Percentiles rank a stretch among this genome's conserved stretches.
Evolutionary conservation across 2,329 filamentous ascomycete genomes (phyloP).

Genomic region (Epicoccum sorghinum): DNA sequence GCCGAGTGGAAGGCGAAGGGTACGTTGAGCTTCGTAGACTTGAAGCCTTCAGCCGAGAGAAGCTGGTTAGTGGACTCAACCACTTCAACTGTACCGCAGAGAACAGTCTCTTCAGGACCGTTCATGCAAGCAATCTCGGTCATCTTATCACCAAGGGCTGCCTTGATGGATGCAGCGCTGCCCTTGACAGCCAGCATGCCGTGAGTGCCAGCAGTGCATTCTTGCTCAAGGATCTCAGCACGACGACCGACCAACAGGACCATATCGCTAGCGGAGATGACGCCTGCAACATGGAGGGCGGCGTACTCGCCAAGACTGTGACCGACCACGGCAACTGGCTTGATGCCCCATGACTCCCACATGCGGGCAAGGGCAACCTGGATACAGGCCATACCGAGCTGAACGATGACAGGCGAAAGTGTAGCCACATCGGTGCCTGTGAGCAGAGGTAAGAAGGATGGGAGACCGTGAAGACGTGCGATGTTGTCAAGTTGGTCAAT

Average conservation of each 20-base stretch:
- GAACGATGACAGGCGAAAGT: slow-evolving; percentile 58
- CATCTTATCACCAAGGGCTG: slow-evolving; percentile 58
- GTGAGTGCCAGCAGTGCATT: slow-evolving; percentile 71
- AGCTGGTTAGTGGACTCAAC: slow-evolving; percentile 60
- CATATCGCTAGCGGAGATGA: slow-evolving; percentile 72
- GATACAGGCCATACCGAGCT: slow-evolving; percentile 60
- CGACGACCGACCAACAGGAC: slow-evolving; percentile 74
- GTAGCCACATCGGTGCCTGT: slow-evolving; percentile 57
- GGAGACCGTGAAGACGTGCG: slow-evolving; percentile 53
- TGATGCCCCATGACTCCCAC: slow-evolving; percentile 61
- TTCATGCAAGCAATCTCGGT: slow-evolving; percentile 75
- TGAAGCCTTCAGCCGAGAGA: slow-evolving; percentile 61
- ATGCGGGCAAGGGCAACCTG: slow-evolving; percentile 60
- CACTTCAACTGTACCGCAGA: slow-evolving; percentile 67
- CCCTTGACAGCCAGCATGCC: slow-evolving; percentile 67
- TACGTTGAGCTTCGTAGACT: slow-evolving; percentile 67
- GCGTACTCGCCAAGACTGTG: slow-evolving; percentile 76
- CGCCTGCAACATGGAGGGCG: slow-evolving; percentile 72
- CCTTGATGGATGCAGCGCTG: slow-evolving; percentile 58
- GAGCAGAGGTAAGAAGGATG: slow-evolving; percentile 57
- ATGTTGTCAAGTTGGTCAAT: slow-evolving; percentile 58
- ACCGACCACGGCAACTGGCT: slow-evolving; percentile 59
- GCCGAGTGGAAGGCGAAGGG: slow-evolving; percentile 72
- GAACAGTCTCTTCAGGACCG: slow-evolving; percentile 73
- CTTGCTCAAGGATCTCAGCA: slow-evolving; percentile 67